Percentiles rank a stretch among this genome's conserved stretches.
Conservation (phyloP, 805 yeast species). For the Ogataea naganishii region DNA sequence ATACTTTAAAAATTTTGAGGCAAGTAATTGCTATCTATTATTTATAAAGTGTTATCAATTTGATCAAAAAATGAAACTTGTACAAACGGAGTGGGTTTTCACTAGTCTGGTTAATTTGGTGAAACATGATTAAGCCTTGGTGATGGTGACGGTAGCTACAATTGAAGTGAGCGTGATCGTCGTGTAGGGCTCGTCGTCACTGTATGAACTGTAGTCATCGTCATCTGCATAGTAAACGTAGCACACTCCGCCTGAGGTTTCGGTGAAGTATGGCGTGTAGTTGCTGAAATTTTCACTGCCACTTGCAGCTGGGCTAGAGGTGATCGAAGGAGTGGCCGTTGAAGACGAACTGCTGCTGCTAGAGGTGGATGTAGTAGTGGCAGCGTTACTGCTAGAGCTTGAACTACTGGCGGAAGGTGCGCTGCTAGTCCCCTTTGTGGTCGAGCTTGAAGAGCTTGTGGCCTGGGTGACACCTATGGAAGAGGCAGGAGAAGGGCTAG, state of each 20-base stretch:
- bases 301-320: constrained; percentile 28
- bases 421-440: no score
- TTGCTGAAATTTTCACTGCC: constrained; percentile 12
- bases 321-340: constrained; percentile 29
- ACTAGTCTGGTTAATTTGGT: no score
- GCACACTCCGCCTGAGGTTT: constrained; percentile 22
- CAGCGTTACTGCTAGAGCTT: constrained; percentile 3
- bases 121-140: no score
- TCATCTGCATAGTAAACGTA: constrained; percentile 27
- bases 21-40: no score
- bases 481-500: constrained; percentile 3
- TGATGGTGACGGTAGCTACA: constrained; percentile 25
- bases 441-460: no score
- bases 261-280: constrained; percentile 24
- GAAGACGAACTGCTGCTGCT: constrained; percentile 26
- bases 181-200: constrained; percentile 21
- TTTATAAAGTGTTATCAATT: no score
- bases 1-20: no score
- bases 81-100: no score
- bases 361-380: constrained; percentile 20
- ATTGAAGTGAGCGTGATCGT: constrained; percentile 24
- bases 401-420: no score
- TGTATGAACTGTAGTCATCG: constrained; percentile 13
- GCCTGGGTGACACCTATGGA: no score
- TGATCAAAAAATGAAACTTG: no score